phyloP scores from a whole-genome alignment of 208 protist genomes.

The Novymonas esmeraldas region DNA sequence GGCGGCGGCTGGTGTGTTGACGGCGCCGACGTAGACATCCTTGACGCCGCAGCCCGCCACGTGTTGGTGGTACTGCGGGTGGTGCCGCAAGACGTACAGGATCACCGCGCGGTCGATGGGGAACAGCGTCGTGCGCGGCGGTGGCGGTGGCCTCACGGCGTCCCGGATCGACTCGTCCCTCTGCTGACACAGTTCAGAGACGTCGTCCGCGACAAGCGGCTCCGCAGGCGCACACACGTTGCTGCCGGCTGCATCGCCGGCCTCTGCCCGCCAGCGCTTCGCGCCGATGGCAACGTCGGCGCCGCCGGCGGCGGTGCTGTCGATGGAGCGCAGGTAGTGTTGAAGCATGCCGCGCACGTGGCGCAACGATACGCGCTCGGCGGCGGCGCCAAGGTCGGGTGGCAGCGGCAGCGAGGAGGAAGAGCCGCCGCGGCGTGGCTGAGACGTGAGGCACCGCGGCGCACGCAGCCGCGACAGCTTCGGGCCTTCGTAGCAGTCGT shows the following conservation, averaged over 20 bases:
- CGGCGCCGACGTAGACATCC: constrained; percentile 47
- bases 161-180: neutral
- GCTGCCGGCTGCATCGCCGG: neutral
- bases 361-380: constrained; percentile 31
- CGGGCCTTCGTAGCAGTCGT: constrained; percentile 51
- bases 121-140: constrained; percentile 47
- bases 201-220: neutral
- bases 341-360: constrained; percentile 59
- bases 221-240: neutral
- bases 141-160: neutral
- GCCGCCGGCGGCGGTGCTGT: constrained; percentile 2
- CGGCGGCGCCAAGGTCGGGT: constrained; percentile 25
- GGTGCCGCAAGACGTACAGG: constrained; percentile 65
- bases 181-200: too few species aligned
- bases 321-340: constrained; percentile 49
- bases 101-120: constrained; percentile 46
- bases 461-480: constrained; percentile 14
- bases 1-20: neutral
- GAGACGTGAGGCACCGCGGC: constrained; percentile 5
- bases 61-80: constrained; percentile 63
- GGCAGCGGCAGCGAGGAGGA: constrained; percentile 22
- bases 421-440: neutral
- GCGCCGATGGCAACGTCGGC: neutral
- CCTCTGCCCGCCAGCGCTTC: neutral
- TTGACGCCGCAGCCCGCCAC: constrained; percentile 64